These are phyloP conservation scores for Termitomyces sp. DNA, from an alignment of 768 basidiomycete species.

Conservation along the genomic window DNA sequence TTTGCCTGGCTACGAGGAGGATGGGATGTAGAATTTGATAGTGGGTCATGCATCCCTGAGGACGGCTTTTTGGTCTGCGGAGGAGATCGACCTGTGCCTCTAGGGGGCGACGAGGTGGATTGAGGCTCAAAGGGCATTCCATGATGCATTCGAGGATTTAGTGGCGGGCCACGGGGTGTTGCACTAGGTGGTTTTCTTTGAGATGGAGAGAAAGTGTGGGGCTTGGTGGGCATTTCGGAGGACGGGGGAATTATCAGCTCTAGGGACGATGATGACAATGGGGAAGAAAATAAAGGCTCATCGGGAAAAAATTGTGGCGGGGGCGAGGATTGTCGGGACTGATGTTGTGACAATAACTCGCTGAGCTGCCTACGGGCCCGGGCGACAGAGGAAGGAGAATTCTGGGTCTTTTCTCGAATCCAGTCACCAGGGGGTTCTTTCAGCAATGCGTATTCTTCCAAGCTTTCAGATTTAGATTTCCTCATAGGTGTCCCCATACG, in stretches of 20 bases:
- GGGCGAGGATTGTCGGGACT: background rate
- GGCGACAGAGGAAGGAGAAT: too few relatives aligned
- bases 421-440: background rate
- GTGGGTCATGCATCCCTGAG: background rate
- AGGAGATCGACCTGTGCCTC: background rate
- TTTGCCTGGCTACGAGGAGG: background rate
- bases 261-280: background rate
- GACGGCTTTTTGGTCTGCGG: background rate
- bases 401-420: background rate
- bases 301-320: background rate
- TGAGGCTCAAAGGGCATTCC: slow-evolving; percentile 1
- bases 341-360: background rate
- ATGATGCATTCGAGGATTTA: background rate
- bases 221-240: background rate
- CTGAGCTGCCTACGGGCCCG: background rate
- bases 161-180: background rate
- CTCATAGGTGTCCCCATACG: background rate
- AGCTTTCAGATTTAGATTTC: background rate
- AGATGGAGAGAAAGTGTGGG: background rate
- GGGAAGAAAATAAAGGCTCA: background rate
- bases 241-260: background rate
- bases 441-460: background rate
- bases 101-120: slow-evolving; percentile 6
- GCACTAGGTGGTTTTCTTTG: background rate
- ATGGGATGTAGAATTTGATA: background rate